Conservation (phyloP, 2,329 filamentous ascomycete species). For the Elsinoe australis region DNA sequence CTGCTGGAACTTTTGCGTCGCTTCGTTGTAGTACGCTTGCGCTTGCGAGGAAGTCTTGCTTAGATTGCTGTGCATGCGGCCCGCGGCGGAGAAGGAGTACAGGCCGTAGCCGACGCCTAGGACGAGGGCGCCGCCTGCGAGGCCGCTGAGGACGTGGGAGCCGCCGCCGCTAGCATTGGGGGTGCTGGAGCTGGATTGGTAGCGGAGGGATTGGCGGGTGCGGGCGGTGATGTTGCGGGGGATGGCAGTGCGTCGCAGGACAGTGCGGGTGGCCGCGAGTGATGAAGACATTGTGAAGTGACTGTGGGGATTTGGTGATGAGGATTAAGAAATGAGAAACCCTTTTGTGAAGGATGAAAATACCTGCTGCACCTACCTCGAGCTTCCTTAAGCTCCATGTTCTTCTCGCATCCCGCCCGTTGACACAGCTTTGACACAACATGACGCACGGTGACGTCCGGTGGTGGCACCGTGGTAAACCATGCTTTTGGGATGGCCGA, state of each 20-base stretch:
- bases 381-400: too few species aligned
- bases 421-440: constrained; percentile 4
- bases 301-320: neutral
- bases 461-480: too few species aligned
- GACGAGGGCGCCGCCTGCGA: constrained; percentile 44
- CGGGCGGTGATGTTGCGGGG: constrained; percentile 5
- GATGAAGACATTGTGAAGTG: constrained; percentile 2
- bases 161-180: too few species aligned
- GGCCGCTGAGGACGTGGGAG: constrained; percentile 41
- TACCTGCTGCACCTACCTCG: neutral
- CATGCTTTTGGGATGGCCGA: too few species aligned
- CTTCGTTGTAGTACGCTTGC: constrained; percentile 52
- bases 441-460: constrained; percentile 9
- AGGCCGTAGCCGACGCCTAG: constrained; percentile 43
- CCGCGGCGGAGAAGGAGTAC: constrained; percentile 46
- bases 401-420: too few species aligned
- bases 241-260: constrained; percentile 15
- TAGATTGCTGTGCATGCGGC: constrained; percentile 17
- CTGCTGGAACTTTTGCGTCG: constrained; percentile 47
- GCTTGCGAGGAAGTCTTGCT: constrained; percentile 46
- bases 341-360: too few species aligned
- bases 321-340: neutral
- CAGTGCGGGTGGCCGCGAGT: constrained; percentile 17
- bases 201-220: constrained; percentile 21
- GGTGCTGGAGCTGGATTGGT: constrained; percentile 26